Evolutionary conservation across 2,329 filamentous ascomycete genomes (phyloP).

Genomic region (Karstenula rhodostoma): DNA sequence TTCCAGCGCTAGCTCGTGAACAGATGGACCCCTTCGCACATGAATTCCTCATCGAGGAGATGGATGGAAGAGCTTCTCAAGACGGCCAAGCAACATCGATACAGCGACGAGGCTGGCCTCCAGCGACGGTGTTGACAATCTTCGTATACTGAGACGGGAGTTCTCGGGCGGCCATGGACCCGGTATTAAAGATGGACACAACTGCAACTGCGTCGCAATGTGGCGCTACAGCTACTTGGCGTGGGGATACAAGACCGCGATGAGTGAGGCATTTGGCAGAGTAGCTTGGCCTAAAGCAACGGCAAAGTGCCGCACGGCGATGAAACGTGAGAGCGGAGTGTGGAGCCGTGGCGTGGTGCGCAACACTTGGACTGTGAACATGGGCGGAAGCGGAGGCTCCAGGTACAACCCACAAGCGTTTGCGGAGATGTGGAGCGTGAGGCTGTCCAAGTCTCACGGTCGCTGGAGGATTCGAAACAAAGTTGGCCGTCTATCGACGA

Average conservation of each 20-base stretch:
- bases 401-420: not conserved
- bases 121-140: not conserved
- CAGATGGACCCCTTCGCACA: conserved; percentile 20
- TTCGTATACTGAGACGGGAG: not conserved
- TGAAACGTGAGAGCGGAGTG: conserved; percentile 1
- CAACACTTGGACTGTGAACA: not conserved
- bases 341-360: not conserved
- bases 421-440: conserved; percentile 19
- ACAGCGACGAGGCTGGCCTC: not conserved
- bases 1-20: conserved; percentile 22
- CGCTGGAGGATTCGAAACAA: conserved; percentile 27
- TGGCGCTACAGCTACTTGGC: conserved; percentile 18
- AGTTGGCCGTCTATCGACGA: conserved; percentile 11
- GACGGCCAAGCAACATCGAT: conserved; percentile 15
- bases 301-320: not conserved
- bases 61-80: conserved; percentile 20
- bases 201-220: conserved; percentile 25
- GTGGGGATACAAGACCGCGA: conserved; percentile 3
- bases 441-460: conserved; percentile 26
- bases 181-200: conserved; percentile 19
- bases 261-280: not conserved
- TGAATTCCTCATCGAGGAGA: conserved; percentile 22
- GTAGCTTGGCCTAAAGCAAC: not conserved
- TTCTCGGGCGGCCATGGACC: not conserved
- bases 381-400: not conserved